These are phyloP conservation scores for Arxiozyma heterogenica DNA, from an alignment of 1,139 yeast species.

Conservation along the genomic window DNA sequence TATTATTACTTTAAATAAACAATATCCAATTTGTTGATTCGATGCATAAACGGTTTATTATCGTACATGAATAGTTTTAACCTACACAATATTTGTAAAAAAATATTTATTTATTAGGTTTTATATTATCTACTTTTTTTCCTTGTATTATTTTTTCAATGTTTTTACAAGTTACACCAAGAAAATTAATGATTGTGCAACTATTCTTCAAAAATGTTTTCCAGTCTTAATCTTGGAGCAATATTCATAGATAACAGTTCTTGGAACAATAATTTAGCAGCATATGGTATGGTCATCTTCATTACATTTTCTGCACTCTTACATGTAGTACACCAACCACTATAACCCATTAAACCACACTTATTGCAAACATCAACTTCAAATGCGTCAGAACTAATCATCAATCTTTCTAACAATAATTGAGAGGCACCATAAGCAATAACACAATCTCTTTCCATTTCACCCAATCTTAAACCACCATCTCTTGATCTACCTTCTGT, in stretches of 20 bases:
- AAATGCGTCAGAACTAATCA: slow-evolving; percentile 96
- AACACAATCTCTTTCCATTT: slow-evolving; percentile 99
- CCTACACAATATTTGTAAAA: neutral
- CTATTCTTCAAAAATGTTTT: slow-evolving; percentile 53
- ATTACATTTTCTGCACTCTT: slow-evolving; percentile 78
- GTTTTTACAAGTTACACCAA: no score
- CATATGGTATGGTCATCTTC: slow-evolving; percentile 96
- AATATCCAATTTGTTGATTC: neutral
- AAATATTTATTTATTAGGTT: neutral
- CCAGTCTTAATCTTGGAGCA: slow-evolving; percentile 86
- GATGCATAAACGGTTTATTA: neutral
- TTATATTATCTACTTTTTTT: neutral
- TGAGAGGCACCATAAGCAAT: slow-evolving; percentile 99
- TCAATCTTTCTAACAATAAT: slow-evolving; percentile 80
- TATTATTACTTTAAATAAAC: neutral
- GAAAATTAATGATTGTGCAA: neutral
- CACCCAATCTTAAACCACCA: slow-evolving; percentile 98
- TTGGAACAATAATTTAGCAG: slow-evolving; percentile 92
- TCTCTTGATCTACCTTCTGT: slow-evolving; percentile 99
- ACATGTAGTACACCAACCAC: slow-evolving; percentile 96
- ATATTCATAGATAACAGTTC: slow-evolving; percentile 94
- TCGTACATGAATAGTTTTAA: neutral
- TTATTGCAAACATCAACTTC: slow-evolving; percentile 90
- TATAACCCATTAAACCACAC: slow-evolving; percentile 98
- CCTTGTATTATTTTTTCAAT: neutral